A percentile compares a stretch with the other conserved stretches of the same genome.
phyloP scores from a whole-genome alignment of 148 eudicot species.

The Fagopyrum tataricum region DNA sequence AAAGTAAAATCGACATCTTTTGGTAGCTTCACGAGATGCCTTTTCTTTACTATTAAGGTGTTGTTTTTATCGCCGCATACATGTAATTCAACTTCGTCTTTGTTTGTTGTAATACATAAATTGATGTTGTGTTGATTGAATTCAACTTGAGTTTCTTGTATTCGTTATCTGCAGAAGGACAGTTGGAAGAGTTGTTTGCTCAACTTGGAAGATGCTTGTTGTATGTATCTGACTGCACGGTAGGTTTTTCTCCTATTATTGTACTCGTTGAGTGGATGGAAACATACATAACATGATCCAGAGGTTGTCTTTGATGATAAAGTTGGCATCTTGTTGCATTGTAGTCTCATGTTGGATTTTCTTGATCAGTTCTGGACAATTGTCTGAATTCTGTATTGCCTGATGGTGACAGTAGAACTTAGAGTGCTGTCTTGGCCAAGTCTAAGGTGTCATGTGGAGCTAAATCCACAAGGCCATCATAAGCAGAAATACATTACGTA shows the following conservation, averaged over 20 bases:
- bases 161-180: conserved; percentile 33
- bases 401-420: not conserved
- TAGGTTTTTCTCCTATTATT: conserved; percentile 20
- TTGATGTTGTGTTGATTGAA: not conserved
- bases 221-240: conserved; percentile 34
- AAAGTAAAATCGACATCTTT: not conserved
- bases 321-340: not conserved
- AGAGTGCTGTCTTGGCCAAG: too few relatives aligned
- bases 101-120: not conserved
- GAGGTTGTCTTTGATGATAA: not conserved
- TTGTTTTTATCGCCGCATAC: not conserved
- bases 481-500: too few relatives aligned
- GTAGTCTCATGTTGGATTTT: not conserved
- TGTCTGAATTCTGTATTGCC: not conserved
- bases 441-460: too few relatives aligned
- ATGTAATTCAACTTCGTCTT: not conserved
- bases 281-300: not conserved
- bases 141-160: not conserved
- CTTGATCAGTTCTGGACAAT: not conserved
- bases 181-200: conserved; percentile 36
- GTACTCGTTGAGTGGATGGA: not conserved
- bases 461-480: too few relatives aligned
- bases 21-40: not conserved
- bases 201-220: conserved; percentile 50
- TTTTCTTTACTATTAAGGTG: not conserved